These are phyloP conservation scores for Acacia concinna DNA, from an alignment of 331 rosid species.

Conservation along the genomic window DNA sequence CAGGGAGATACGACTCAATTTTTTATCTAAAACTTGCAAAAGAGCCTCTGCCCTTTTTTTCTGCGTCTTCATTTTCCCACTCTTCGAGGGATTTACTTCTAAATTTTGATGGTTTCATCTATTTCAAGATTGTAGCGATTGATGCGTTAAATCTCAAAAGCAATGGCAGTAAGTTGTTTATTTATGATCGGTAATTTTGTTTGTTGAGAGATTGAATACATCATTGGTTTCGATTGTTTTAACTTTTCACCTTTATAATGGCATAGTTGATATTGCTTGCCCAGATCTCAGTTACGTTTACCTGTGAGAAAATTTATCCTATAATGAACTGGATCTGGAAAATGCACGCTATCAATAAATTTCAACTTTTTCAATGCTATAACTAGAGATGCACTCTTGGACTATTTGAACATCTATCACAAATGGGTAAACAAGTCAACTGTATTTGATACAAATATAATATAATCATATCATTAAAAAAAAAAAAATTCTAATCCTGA, in stretches of 20 bases:
- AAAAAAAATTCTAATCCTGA: not conserved
- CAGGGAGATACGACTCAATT: not conserved
- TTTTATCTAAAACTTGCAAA: not conserved
- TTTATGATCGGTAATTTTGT: not conserved
- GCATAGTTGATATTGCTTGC: not conserved
- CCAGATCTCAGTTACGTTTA: not conserved
- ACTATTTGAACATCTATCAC: not conserved
- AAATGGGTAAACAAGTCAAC: not conserved
- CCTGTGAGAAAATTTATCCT: not conserved
- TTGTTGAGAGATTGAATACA: not conserved
- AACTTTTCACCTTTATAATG: not conserved
- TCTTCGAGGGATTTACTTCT: not conserved
- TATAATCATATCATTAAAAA: not conserved
- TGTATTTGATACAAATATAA: not conserved
- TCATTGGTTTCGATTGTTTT: not conserved
- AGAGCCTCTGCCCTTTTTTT: not conserved
- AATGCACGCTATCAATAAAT: not conserved
- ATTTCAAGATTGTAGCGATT: not conserved
- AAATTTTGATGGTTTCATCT: not conserved
- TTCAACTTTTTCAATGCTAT: not conserved
- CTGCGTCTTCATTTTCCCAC: not conserved
- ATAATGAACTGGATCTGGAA: not conserved
- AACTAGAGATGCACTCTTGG: not conserved
- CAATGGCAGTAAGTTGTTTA: constrained; percentile 30
- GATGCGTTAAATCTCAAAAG: constrained; percentile 18